Conservation (phyloP, 2,329 filamentous ascomycete genomes). For the Pseudocercospora cruenta region DNA sequence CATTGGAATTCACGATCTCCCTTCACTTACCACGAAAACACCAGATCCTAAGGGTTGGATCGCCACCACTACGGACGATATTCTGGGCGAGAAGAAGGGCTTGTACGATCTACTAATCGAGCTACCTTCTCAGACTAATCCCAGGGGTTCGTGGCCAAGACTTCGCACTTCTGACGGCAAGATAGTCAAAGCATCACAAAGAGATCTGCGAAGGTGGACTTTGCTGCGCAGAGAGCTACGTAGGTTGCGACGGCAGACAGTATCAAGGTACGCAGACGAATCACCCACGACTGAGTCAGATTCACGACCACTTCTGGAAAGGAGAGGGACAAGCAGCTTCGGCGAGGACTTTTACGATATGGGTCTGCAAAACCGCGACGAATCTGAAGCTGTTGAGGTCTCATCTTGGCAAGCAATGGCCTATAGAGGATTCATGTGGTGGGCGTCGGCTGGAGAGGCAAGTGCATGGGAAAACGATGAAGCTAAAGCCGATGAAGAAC, state of each 20-base stretch:
- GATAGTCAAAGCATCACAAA: constrained; percentile 81
- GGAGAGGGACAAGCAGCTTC: constrained; percentile 25
- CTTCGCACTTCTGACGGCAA: constrained; percentile 70
- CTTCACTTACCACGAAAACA: constrained; percentile 66
- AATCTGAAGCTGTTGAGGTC: constrained; percentile 54
- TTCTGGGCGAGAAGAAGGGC: constrained; percentile 80
- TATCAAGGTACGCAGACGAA: constrained; percentile 38
- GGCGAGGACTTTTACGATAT: constrained; percentile 20
- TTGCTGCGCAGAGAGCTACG: constrained; percentile 56
- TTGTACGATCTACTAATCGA: constrained; percentile 91
- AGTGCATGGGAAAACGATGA: constrained; percentile 59
- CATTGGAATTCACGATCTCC: constrained; percentile 90
- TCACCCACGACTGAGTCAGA: constrained; percentile 15
- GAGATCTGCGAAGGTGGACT: constrained; percentile 80
- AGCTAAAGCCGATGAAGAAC: constrained; percentile 52
- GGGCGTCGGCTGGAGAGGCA: constrained; percentile 80
- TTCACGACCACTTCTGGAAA: constrained; percentile 26
- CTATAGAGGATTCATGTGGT: constrained; percentile 86
- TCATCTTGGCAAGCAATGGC: constrained; percentile 71
- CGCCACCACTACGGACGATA: constrained; percentile 93
- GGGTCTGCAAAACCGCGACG: constrained; percentile 29
- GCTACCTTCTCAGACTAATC: constrained; percentile 41
- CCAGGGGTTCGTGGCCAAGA: constrained; percentile 61
- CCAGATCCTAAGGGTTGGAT: constrained; percentile 70
- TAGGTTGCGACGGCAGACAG: constrained; percentile 37